These are phyloP conservation scores for Linum tenue DNA, from an alignment of 345 rosid genomes.

Conservation along the genomic window DNA sequence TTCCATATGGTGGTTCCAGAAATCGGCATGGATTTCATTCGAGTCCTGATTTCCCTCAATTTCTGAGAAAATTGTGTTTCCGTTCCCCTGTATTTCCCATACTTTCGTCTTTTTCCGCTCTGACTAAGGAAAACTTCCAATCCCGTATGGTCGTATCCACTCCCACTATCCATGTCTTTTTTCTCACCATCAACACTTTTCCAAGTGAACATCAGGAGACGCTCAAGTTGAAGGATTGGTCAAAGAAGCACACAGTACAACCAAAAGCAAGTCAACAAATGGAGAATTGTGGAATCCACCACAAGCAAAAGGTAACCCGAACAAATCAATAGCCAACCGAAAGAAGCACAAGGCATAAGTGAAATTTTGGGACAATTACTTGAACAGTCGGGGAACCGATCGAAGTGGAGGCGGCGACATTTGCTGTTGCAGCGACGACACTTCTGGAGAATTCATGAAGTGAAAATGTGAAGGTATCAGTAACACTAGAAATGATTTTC, in stretches of 20 bases:
- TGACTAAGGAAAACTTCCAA: no score
- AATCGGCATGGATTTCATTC: no score
- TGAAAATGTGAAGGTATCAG: conserved; percentile 1
- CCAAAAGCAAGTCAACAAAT: not conserved
- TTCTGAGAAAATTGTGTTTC: no score
- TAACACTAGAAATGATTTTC: conserved; percentile 11
- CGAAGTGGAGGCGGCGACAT: not conserved
- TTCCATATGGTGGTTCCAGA: no score
- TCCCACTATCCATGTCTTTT: no score
- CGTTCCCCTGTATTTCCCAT: no score
- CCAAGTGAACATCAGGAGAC: not conserved
- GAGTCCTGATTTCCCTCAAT: no score
- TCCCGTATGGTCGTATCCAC: no score
- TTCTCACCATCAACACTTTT: not conserved
- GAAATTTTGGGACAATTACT: no score
- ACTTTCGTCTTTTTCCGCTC: no score
- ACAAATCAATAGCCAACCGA: not conserved
- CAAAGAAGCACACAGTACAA: not conserved
- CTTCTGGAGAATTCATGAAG: conserved; percentile 27
- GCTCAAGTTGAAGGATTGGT: not conserved
- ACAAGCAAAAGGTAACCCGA: no score
- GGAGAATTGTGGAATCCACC: no score
- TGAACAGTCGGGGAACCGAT: conserved; percentile 33
- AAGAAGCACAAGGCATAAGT: not conserved
- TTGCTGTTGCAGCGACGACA: conserved; percentile 1